These are phyloP conservation scores for Phlegmacium glaucopus DNA, from an alignment of 768 basidiomycete genomes.

Conservation along the genomic window DNA sequence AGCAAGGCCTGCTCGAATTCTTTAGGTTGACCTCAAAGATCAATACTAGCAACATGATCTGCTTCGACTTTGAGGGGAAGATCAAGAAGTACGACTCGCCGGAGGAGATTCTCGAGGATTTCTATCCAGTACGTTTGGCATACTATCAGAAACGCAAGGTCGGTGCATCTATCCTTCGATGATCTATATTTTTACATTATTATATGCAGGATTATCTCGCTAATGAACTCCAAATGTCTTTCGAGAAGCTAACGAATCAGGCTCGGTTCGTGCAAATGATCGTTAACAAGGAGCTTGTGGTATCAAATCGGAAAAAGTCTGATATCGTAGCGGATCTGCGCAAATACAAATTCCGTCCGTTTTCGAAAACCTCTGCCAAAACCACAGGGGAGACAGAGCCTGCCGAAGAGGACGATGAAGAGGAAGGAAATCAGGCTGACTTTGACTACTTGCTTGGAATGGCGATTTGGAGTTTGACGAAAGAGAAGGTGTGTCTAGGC, in stretches of 20 bases:
- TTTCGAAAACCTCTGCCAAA: conserved; percentile 80
- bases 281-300: conserved; percentile 73
- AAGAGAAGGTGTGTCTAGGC: conserved; percentile 65
- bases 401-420: conserved; percentile 36
- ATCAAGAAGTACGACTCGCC: conserved; percentile 90
- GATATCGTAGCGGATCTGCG: conserved; percentile 85
- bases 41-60: conserved; percentile 96
- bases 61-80: conserved; percentile 94
- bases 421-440: conserved; percentile 61
- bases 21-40: conserved; percentile 88
- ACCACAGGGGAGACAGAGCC: conserved; percentile 60
- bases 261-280: conserved; percentile 98
- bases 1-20: conserved; percentile 84
- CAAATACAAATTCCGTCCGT: conserved; percentile 81
- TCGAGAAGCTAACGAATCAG: conserved; percentile 89
- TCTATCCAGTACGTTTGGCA: conserved; percentile 83
- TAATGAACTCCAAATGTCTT: conserved; percentile 71
- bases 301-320: conserved; percentile 85
- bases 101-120: conserved; percentile 91
- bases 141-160: conserved; percentile 98
- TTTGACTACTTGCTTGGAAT: conserved; percentile 94
- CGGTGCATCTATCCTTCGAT: conserved; percentile 7
- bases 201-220: conserved; percentile 73
- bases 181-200: not conserved
- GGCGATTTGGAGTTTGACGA: conserved; percentile 93